Evolutionary conservation across 768 basidiomycete genomes (phyloP).

Genomic region (Leccinum olivaceopallidum): DNA sequence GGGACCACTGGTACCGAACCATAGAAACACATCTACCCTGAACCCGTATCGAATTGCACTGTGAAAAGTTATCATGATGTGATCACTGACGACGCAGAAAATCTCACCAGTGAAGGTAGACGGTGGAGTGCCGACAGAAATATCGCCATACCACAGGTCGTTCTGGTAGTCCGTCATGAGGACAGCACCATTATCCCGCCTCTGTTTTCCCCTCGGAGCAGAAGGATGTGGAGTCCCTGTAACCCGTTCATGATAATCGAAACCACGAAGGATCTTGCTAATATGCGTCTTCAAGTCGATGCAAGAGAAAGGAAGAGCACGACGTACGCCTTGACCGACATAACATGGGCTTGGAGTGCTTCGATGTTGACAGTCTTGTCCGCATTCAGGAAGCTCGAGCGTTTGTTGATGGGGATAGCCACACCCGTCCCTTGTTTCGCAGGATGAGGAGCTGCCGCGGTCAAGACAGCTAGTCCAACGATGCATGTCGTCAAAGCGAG

Average conservation of each 20-base stretch:
- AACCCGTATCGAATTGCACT: constrained; percentile 3
- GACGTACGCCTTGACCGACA: constrained; percentile 9
- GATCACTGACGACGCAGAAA: neutral
- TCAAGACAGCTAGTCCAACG: constrained; percentile 3
- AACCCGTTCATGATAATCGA: neutral
- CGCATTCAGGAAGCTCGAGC: neutral
- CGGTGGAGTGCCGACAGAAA: constrained; percentile 9
- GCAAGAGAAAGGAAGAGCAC: neutral
- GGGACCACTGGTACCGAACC: no score
- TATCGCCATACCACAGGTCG: constrained; percentile 11
- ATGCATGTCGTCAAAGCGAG: neutral
- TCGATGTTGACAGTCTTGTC: constrained; percentile 8
- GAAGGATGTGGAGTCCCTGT: constrained; percentile 1
- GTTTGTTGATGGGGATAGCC: constrained; percentile 15
- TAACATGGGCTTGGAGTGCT: constrained; percentile 6
- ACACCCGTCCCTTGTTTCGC: neutral
- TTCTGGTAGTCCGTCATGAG: neutral
- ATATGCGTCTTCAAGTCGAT: neutral
- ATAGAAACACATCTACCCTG: constrained; percentile 8
- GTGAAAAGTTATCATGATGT: neutral
- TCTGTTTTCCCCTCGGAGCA: neutral
- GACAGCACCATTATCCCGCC: neutral
- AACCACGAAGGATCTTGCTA: constrained; percentile 5
- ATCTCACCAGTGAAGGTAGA: neutral
- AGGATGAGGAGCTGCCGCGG: constrained; percentile 4